Evolutionary conservation across 2,329 filamentous ascomycete genomes (phyloP).

Genomic region (Paecilomyces variotii): DNA sequence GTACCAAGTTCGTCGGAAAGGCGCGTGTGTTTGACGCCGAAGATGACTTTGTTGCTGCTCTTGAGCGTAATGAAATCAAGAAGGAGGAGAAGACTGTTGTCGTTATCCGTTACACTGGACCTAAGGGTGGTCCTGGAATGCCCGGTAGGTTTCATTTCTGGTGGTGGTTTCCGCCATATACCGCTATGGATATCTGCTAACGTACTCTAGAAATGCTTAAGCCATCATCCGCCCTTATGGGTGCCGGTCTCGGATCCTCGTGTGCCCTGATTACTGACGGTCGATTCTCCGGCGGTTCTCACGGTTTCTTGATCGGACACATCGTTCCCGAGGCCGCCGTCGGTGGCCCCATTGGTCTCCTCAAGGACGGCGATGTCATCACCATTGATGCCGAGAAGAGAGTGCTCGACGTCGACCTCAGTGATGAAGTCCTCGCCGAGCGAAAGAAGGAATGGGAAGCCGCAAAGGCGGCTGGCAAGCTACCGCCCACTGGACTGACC

Average conservation of each 20-base stretch:
- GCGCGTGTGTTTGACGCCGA: slow-evolving; percentile 64
- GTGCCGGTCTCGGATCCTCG: slow-evolving; percentile 60
- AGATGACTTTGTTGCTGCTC: slow-evolving; percentile 59
- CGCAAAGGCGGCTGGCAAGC: slow-evolving; percentile 27
- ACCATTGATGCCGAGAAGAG: slow-evolving; percentile 73
- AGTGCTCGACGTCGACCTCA: slow-evolving; percentile 57
- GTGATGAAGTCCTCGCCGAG: slow-evolving; percentile 54
- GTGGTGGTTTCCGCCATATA: neutral
- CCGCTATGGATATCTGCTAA: slow-evolving; percentile 45
- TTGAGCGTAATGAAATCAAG: slow-evolving; percentile 61
- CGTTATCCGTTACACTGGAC: slow-evolving; percentile 66
- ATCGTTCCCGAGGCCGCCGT: slow-evolving; percentile 82
- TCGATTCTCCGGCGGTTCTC: slow-evolving; percentile 57
- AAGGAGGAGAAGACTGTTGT: slow-evolving; percentile 71
- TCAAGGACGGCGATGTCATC: slow-evolving; percentile 72
- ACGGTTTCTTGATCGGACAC: slow-evolving; percentile 82
- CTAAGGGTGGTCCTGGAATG: slow-evolving; percentile 67
- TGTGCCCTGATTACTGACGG: slow-evolving; percentile 67
- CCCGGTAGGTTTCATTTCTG: slow-evolving; percentile 27
- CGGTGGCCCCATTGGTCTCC: slow-evolving; percentile 75
- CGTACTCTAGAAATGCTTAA: slow-evolving; percentile 60
- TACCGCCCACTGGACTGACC: slow-evolving; percentile 47
- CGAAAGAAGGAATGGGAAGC: slow-evolving; percentile 54
- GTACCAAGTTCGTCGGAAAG: slow-evolving; percentile 58
- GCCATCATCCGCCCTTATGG: slow-evolving; percentile 65